Evolutionary conservation across 257 asterid species (phyloP).

Genomic region (Nicotiana paniculata): DNA sequence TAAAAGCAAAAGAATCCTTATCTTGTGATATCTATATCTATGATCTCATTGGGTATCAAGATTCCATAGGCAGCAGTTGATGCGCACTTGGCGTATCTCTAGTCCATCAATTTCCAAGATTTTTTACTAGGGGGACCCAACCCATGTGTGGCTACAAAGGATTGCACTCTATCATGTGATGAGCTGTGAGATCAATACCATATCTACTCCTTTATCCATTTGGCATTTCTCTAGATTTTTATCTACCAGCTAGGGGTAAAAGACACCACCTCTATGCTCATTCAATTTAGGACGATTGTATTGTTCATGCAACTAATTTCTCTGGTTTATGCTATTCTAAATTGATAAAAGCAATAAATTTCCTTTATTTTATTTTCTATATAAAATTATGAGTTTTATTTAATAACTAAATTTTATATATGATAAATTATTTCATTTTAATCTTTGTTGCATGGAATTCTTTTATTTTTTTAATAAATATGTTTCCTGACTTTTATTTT

Average conservation of each 20-base stretch:
- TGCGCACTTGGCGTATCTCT: neutral
- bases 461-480: too few species aligned
- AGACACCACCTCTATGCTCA: neutral
- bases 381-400: too few species aligned
- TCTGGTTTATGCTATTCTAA: neutral
- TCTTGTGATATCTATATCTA: constrained; percentile 4
- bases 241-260: neutral
- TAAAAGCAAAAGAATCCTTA: neutral
- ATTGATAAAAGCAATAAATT: too few species aligned
- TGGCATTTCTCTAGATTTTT: neutral
- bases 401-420: too few species aligned
- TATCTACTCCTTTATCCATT: neutral
- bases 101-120: neutral
- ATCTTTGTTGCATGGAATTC: too few species aligned
- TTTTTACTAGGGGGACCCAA: neutral
- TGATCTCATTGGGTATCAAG: constrained; percentile 5
- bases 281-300: neutral
- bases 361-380: too few species aligned
- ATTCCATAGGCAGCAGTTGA: neutral
- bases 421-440: too few species aligned
- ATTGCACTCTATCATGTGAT: neutral
- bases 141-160: constrained; percentile 1
- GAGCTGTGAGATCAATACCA: neutral
- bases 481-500: too few species aligned
- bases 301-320: neutral